Percentiles rank a stretch among this genome's conserved stretches.
These are phyloP conservation scores for Chaetomium tenue DNA, from an alignment of 495 filamentous ascomycete species.

Conservation along the genomic window DNA sequence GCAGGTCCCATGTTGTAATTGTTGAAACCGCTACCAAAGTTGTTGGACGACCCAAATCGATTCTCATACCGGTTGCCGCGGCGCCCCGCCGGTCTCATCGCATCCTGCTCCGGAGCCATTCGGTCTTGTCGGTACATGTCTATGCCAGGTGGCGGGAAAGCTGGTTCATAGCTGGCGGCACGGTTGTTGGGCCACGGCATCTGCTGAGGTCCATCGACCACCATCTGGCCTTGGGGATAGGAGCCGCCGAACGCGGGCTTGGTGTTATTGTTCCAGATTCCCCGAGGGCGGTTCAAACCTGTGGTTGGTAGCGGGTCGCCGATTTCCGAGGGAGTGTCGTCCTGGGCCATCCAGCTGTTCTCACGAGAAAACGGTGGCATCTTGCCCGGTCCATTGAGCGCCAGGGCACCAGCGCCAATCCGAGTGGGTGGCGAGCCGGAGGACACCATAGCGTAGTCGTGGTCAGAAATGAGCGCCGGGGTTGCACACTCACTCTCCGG, in stretches of 20 bases:
- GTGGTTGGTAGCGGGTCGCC: constrained; percentile 61
- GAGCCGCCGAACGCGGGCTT: constrained; percentile 35
- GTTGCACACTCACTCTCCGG: constrained; percentile 32
- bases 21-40: constrained; percentile 27
- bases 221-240: constrained; percentile 38
- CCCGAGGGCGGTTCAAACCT: constrained; percentile 59
- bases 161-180: constrained; percentile 30
- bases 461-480: constrained; percentile 28
- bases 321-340: constrained; percentile 65
- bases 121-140: constrained; percentile 47
- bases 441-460: constrained; percentile 29
- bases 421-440: constrained; percentile 30
- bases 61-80: constrained; percentile 47
- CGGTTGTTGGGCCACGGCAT: constrained; percentile 43
- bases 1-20: constrained; percentile 30
- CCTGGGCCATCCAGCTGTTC: constrained; percentile 60
- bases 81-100: constrained; percentile 40
- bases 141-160: constrained; percentile 34
- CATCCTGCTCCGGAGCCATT: constrained; percentile 47
- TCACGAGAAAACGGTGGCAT: constrained; percentile 51
- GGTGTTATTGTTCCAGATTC: constrained; percentile 57
- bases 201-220: constrained; percentile 37
- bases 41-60: constrained; percentile 37
- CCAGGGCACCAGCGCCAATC: constrained; percentile 31
- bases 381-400: constrained; percentile 54